Conservation (phyloP, 2,329 filamentous ascomycete species). For the Neopestalotiopsis rosae region DNA sequence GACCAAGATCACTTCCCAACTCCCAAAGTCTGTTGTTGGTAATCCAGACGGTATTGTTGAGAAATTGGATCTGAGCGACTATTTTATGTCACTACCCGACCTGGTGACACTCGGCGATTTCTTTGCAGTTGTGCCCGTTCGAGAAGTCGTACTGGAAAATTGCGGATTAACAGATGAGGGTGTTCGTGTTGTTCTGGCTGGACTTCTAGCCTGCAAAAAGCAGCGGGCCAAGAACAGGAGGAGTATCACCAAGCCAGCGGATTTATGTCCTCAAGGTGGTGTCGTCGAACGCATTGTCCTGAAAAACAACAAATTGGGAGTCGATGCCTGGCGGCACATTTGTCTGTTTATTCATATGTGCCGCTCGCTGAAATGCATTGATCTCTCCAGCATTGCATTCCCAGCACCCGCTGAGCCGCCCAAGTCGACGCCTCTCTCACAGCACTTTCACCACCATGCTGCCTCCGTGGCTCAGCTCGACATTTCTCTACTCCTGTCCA, state of each 20-base stretch:
- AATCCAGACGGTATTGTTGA: slow-evolving; percentile 76
- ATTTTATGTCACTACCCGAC: slow-evolving; percentile 82
- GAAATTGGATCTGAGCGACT: slow-evolving; percentile 83
- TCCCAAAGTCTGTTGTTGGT: slow-evolving; percentile 72
- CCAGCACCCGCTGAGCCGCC: slow-evolving; percentile 47
- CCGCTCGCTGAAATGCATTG: slow-evolving; percentile 81
- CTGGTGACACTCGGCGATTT: slow-evolving; percentile 90
- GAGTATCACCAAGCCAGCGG: slow-evolving; percentile 41
- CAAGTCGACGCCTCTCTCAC: slow-evolving; percentile 27
- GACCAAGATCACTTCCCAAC: slow-evolving; percentile 89
- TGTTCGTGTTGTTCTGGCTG: slow-evolving; percentile 83
- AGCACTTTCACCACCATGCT: slow-evolving; percentile 33
- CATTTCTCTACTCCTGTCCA: slow-evolving; percentile 71
- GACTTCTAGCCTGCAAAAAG: slow-evolving; percentile 79
- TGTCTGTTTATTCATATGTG: slow-evolving; percentile 91
- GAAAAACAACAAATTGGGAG: slow-evolving; percentile 89
- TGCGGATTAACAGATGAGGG: slow-evolving; percentile 88
- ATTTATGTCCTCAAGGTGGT: slow-evolving; percentile 61
- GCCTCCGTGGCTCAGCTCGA: slow-evolving; percentile 48
- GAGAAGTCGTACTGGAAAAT: slow-evolving; percentile 85
- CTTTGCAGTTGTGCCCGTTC: slow-evolving; percentile 89
- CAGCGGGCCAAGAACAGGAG: slow-evolving; percentile 61
- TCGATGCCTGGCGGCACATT: slow-evolving; percentile 90
- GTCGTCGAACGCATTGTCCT: slow-evolving; percentile 86
- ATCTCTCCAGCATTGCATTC: slow-evolving; percentile 85